Conservation (phyloP, 768 basidiomycete species). For the Boletus subcaerulescens region DNA sequence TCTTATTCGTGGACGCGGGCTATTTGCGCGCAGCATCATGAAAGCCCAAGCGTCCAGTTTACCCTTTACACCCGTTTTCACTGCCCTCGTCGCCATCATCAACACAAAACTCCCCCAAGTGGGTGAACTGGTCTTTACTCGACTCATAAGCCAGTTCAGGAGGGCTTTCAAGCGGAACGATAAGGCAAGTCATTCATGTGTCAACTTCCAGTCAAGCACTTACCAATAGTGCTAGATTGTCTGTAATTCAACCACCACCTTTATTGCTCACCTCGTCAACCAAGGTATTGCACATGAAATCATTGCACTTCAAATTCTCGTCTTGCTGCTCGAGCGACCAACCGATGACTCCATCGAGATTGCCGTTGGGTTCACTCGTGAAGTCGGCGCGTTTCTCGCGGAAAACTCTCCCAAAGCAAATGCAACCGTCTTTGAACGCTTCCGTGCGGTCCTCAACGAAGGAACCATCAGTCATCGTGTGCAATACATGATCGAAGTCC, state of each 20-base stretch:
- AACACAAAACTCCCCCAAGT: conserved; percentile 97
- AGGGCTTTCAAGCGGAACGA: conserved; percentile 95
- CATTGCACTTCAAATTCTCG: conserved; percentile 90
- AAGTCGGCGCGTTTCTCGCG: conserved; percentile 91
- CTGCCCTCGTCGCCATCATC: conserved; percentile 89
- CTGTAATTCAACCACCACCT: conserved; percentile 90
- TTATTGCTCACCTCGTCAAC: conserved; percentile 89
- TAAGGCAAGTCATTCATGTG: conserved; percentile 59
- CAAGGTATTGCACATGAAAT: conserved; percentile 93
- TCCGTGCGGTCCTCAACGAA: conserved; percentile 95
- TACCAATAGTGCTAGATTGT: conserved; percentile 56
- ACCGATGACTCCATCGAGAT: conserved; percentile 99
- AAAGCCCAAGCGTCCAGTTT: conserved; percentile 96
- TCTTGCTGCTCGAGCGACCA: conserved; percentile 92
- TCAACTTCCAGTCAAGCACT: background rate
- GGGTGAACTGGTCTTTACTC: conserved; percentile 84
- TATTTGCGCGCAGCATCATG: conserved; percentile 95
- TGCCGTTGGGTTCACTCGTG: conserved; percentile 94
- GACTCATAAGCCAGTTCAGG: conserved; percentile 93
- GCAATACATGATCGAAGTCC: conserved; percentile 99
- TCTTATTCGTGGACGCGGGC: conserved; percentile 86
- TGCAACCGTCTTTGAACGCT: conserved; percentile 92
- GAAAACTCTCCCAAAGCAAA: conserved; percentile 96
- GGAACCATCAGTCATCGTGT: conserved; percentile 93
- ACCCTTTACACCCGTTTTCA: conserved; percentile 97